These are phyloP conservation scores for Gracilaria caudata DNA, from an alignment of 23 red algal genomes.

Conservation along the genomic window DNA sequence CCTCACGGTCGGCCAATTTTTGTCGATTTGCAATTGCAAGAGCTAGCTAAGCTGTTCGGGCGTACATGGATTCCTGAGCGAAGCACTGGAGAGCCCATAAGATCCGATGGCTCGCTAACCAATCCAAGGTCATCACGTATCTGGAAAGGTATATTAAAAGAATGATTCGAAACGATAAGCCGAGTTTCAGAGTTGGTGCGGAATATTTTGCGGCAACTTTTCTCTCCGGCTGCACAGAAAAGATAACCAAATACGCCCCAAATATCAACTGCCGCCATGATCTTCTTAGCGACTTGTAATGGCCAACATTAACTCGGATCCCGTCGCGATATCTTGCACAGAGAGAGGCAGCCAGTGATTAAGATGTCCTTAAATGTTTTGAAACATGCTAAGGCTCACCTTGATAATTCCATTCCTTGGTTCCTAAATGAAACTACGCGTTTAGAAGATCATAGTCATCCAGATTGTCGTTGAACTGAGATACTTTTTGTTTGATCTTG, in stretches of 20 bases:
- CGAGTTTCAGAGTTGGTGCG: too few relatives aligned
- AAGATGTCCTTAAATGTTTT: neutral
- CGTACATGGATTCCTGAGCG: conserved; percentile 48
- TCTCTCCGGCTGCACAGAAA: too few relatives aligned
- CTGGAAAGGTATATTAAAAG: neutral
- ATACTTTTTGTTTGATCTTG: conserved; percentile 97
- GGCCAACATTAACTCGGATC: too few relatives aligned
- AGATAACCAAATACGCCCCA: too few relatives aligned
- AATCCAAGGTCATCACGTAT: neutral
- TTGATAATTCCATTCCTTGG: neutral
- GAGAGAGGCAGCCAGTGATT: neutral
- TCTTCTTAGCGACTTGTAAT: neutral
- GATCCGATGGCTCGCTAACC: too few relatives aligned
- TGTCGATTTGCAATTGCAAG: conserved; percentile 12
- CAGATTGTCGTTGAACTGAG: conserved; percentile 82
- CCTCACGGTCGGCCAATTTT: conserved; percentile 73
- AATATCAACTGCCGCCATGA: neutral
- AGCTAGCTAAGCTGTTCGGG: conserved; percentile 49
- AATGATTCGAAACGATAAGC: neutral
- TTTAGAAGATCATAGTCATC: conserved; percentile 93
- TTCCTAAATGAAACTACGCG: conserved; percentile 3
- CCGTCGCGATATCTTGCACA: neutral
- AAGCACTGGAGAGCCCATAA: neutral
- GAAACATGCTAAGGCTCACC: neutral
- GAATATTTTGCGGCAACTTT: too few relatives aligned